These are phyloP conservation scores for Monilinia fructigena DNA, from an alignment of 2,329 filamentous ascomycete species.

Conservation along the genomic window DNA sequence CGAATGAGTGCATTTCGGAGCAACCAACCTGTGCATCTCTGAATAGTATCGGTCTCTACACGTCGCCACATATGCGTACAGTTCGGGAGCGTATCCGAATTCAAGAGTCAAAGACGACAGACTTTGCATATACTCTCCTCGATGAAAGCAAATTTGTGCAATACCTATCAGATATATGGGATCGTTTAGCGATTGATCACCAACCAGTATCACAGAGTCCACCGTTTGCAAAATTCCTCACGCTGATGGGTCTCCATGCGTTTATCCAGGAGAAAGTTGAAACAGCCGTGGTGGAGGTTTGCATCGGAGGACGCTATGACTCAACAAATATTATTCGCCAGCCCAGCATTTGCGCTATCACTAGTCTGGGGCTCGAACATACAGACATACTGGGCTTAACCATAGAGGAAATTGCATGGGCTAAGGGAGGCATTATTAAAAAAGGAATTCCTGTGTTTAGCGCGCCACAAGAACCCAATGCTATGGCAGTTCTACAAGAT, in stretches of 20 bases:
- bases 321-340: slow-evolving; percentile 1
- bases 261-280: slow-evolving; percentile 2
- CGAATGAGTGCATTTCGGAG: neutral
- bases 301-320: neutral
- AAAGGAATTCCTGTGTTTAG: slow-evolving; percentile 53
- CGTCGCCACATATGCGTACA: neutral
- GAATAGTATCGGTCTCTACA: neutral
- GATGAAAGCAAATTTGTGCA: neutral
- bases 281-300: neutral
- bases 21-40: too few species aligned
- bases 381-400: slow-evolving; percentile 74
- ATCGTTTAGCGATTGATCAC: neutral
- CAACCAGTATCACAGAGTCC: neutral
- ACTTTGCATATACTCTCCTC: neutral
- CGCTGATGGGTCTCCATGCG: neutral
- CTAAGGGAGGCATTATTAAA: slow-evolving; percentile 87
- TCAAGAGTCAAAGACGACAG: neutral
- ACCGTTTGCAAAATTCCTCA: neutral
- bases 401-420: slow-evolving; percentile 81
- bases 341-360: neutral
- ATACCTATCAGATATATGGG: neutral
- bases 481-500: neutral
- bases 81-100: neutral
- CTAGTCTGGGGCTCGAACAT: slow-evolving; percentile 74
- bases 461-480: neutral